A percentile compares a stretch with the other conserved stretches of the same genome.
Evolutionary conservation across 148 eudicot genomes (phyloP).

Genomic region (Nyssa sinensis): DNA sequence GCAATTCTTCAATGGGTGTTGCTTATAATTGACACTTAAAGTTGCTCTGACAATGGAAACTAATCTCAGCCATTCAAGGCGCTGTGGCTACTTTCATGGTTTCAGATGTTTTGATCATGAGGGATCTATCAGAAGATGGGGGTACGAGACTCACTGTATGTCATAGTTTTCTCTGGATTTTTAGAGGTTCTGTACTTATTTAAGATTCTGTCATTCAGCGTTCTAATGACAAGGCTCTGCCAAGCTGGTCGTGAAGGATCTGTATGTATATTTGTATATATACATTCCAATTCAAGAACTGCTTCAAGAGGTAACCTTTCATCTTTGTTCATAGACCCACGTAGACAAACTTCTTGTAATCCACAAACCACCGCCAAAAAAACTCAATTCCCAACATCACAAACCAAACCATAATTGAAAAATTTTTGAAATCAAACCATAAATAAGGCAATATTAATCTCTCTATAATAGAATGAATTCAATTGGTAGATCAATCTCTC

Average conservation of each 20-base stretch:
- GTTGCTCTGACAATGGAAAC: conserved; percentile 60
- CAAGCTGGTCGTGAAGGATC: conserved; percentile 94
- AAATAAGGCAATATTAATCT: conserved; percentile 25
- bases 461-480: conserved; percentile 15
- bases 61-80: conserved; percentile 62
- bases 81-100: conserved; percentile 70
- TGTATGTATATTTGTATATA: too few relatives aligned
- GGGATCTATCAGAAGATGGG: conserved; percentile 64
- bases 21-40: conserved; percentile 55
- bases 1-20: conserved; percentile 79
- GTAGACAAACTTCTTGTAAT: neutral
- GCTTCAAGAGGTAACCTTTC: conserved; percentile 15
- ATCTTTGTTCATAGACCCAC: conserved; percentile 6
- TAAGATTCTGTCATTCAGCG: conserved; percentile 77
- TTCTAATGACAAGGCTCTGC: conserved; percentile 77
- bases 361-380: too few relatives aligned
- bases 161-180: conserved; percentile 65
- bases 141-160: conserved; percentile 65
- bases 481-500: conserved; percentile 19
- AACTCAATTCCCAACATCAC: too few relatives aligned
- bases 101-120: conserved; percentile 77
- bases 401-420: conserved; percentile 8
- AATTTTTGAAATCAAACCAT: conserved; percentile 21
- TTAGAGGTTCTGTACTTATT: conserved; percentile 66
- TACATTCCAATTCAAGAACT: neutral